These are phyloP conservation scores for Trametes polyzona DNA, from an alignment of 1,284 basidiomycete species.

Conservation along the genomic window DNA sequence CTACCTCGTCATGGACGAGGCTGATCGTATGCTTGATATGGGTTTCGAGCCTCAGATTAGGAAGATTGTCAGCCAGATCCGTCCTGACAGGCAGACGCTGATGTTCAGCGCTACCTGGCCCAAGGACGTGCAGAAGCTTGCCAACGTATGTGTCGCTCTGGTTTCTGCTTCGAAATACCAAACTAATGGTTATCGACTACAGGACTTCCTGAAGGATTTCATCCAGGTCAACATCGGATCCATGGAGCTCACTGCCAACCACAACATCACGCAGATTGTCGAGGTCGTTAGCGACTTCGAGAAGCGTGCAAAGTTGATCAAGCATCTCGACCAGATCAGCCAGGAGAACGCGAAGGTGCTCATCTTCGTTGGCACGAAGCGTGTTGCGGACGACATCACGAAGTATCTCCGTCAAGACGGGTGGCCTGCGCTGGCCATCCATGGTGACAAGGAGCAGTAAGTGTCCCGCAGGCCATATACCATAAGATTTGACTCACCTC, in stretches of 20 bases:
- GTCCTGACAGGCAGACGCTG: constrained; percentile 93
- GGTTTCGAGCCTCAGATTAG: constrained; percentile 99
- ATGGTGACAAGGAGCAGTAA: constrained; percentile 97
- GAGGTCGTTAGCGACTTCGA: constrained; percentile 98
- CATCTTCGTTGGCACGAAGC: constrained; percentile 98
- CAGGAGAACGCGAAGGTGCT: constrained; percentile 98
- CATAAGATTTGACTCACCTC: constrained; percentile 20
- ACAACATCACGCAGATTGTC: constrained; percentile 96
- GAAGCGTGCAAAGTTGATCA: constrained; percentile 95
- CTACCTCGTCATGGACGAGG: constrained; percentile 99
- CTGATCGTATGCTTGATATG: constrained; percentile 98
- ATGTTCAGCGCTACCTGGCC: constrained; percentile 99
- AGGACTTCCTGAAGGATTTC: constrained; percentile 96
- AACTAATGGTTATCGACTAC: constrained; percentile 5
- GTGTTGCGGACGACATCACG: constrained; percentile 97
- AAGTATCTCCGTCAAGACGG: constrained; percentile 97
- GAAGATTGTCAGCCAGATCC: constrained; percentile 96
- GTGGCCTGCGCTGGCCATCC: constrained; percentile 98
- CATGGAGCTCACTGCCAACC: constrained; percentile 97
- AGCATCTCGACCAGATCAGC: constrained; percentile 96
- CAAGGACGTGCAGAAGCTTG: constrained; percentile 98
- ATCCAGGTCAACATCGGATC: constrained; percentile 99
- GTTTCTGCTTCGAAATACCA: not conserved
- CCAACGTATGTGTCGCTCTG: constrained; percentile 54
- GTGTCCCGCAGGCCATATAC: constrained; percentile 39